These are phyloP conservation scores for Thozetella sp. DNA, from an alignment of 495 filamentous ascomycete genomes.

Conservation along the genomic window DNA sequence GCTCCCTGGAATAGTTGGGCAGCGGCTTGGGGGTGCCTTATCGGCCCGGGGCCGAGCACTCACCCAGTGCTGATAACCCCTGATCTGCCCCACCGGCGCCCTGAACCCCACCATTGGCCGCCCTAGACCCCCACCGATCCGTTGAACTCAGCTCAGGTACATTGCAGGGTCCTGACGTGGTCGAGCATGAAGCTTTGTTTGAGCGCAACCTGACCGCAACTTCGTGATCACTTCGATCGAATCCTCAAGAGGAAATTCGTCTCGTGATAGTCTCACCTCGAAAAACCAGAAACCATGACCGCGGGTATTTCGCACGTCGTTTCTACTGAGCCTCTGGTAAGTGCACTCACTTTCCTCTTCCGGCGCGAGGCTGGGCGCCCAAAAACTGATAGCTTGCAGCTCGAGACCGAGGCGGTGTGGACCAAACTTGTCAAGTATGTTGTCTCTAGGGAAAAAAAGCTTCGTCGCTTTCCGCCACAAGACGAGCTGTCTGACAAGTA, in stretches of 20 bases:
- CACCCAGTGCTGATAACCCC: neutral
- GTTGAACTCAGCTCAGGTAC: too few species aligned
- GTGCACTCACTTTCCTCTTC: conserved; percentile 6
- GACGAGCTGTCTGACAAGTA: conserved; percentile 7
- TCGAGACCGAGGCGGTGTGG: conserved; percentile 70
- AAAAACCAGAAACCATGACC: conserved; percentile 8
- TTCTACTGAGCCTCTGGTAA: conserved; percentile 31
- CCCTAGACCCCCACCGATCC: neutral
- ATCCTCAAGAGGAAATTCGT: too few species aligned
- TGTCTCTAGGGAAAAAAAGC: neutral
- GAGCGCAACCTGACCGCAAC: too few species aligned
- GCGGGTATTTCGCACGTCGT: conserved; percentile 18
- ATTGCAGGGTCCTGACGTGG: too few species aligned
- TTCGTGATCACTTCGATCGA: too few species aligned
- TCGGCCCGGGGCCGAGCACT: too few species aligned
- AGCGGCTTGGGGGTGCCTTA: too few species aligned
- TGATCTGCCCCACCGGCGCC: neutral
- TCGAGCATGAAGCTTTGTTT: too few species aligned
- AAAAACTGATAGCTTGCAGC: conserved; percentile 20
- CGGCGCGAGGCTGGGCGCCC: neutral
- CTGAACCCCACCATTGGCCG: neutral
- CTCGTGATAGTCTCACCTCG: neutral
- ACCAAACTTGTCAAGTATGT: conserved; percentile 49
- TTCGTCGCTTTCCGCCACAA: conserved; percentile 5
- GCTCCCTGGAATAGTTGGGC: too few species aligned